A percentile compares a stretch with the other conserved stretches of the same genome.
phyloP scores from a whole-genome alignment of 2,329 filamentous ascomycete genomes.

The Aotearoamyces nothofagi region DNA sequence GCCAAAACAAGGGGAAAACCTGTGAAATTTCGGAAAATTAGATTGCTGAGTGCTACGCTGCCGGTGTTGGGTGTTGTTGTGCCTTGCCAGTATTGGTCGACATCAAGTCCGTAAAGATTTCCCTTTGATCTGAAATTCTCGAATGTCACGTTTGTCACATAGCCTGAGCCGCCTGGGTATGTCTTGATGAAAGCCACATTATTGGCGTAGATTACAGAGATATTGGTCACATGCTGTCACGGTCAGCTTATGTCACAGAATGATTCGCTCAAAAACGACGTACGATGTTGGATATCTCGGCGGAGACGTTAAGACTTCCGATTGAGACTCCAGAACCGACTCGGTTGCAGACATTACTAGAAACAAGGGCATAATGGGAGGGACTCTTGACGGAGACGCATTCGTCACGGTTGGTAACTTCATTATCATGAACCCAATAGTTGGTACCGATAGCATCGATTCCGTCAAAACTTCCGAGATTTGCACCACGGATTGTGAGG shows the following conservation, averaged over 20 bases:
- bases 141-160: conserved; percentile 15
- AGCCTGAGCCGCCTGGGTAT: conserved; percentile 19
- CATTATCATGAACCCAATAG: conserved; percentile 22
- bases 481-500: conserved; percentile 21
- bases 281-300: conserved; percentile 19
- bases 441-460: conserved; percentile 23
- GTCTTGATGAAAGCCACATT: conserved; percentile 14
- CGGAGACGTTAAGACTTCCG: conserved; percentile 19
- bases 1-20: too few species aligned
- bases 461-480: conserved; percentile 22
- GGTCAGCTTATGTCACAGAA: too few species aligned
- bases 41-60: conserved; percentile 11
- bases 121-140: conserved; percentile 2
- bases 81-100: conserved; percentile 15
- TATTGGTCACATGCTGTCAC: background rate
- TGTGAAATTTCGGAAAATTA: conserved; percentile 18
- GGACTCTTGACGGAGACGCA: conserved; percentile 24
- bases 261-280: too few species aligned
- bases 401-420: conserved; percentile 23
- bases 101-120: conserved; percentile 4
- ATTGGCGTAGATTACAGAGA: background rate
- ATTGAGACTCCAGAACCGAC: conserved; percentile 23
- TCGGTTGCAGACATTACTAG: conserved; percentile 22
- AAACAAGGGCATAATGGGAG: conserved; percentile 20
- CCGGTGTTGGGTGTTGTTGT: conserved; percentile 13